phyloP scores from a whole-genome alignment of 176 grass and related monocot genomes.

The Eragrostis nindensis region DNA sequence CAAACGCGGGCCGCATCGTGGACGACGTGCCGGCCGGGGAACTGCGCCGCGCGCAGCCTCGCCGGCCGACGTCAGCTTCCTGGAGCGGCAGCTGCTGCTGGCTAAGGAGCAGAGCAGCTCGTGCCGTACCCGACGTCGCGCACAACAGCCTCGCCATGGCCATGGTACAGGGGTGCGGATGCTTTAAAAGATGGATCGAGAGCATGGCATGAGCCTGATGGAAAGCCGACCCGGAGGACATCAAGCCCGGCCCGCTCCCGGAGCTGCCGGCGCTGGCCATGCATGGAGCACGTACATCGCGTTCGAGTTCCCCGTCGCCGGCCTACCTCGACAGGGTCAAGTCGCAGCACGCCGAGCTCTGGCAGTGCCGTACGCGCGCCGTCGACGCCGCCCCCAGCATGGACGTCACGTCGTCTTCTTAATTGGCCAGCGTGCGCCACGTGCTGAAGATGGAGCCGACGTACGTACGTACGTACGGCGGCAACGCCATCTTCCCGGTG shows the following conservation, averaged over 20 bases:
- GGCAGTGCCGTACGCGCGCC: constrained; percentile 84
- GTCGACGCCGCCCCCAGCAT: constrained; percentile 17
- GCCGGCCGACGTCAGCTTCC: constrained; percentile 89
- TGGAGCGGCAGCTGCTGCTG: constrained; percentile 84
- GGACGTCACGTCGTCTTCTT: no score
- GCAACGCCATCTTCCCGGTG: constrained; percentile 7
- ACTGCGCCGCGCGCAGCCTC: constrained; percentile 82
- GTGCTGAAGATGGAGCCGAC: no score
- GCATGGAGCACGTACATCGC: constrained; percentile 56
- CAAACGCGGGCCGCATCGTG: constrained; percentile 60
- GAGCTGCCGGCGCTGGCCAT: constrained; percentile 72
- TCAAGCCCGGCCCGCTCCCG: constrained; percentile 84
- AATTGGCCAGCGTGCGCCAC: constrained; percentile 59
- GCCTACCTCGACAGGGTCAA: constrained; percentile 73
- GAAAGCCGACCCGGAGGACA: background rate
- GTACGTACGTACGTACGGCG: no score
- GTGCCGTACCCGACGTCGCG: constrained; percentile 66
- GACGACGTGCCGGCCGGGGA: constrained; percentile 72
- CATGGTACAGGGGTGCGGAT: constrained; percentile 84
- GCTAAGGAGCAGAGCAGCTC: constrained; percentile 66
- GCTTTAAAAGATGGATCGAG: background rate
- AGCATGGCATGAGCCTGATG: background rate
- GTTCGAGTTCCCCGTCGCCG: constrained; percentile 59
- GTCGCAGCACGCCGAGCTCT: constrained; percentile 62
- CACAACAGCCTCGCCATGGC: constrained; percentile 56